These are phyloP conservation scores for Apiotrichum siamense DNA, from an alignment of 1,284 basidiomycete genomes.

Conservation along the genomic window DNA sequence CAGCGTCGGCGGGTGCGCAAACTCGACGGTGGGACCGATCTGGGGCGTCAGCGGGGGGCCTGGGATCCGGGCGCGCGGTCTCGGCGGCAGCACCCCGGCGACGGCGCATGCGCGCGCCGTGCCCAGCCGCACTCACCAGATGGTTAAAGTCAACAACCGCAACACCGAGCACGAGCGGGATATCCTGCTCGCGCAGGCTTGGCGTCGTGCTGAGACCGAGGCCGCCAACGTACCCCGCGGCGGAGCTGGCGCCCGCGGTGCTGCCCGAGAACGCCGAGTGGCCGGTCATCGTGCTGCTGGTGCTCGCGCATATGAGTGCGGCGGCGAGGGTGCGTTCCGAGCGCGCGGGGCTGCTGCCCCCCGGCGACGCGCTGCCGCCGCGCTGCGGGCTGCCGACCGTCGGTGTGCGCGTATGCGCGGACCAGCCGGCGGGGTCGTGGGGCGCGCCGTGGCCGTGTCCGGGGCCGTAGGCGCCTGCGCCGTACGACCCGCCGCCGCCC, in stretches of 20 bases:
- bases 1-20: slow-evolving; percentile 53
- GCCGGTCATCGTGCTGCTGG: not conserved
- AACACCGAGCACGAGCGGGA: slow-evolving; percentile 59
- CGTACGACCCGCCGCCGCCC: not conserved
- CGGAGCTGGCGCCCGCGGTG: not conserved
- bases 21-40: slow-evolving; percentile 89
- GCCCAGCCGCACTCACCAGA: slow-evolving; percentile 64
- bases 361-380: not conserved
- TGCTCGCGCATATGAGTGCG: not conserved
- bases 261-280: not conserved
- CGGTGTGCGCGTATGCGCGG: too few species aligned
- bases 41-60: slow-evolving; percentile 38
- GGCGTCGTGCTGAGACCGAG: not conserved
- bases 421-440: too few species aligned
- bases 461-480: too few species aligned
- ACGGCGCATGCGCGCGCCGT: too few species aligned
- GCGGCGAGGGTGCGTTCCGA: slow-evolving; percentile 4
- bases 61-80: not conserved
- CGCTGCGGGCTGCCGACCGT: too few species aligned
- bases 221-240: not conserved
- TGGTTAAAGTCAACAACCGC: slow-evolving; percentile 88
- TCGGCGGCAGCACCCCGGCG: too few species aligned
- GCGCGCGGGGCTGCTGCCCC: not conserved
- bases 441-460: too few species aligned
- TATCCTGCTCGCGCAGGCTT: slow-evolving; percentile 7